Evolutionary conservation across 1,139 yeast genomes (phyloP).

Genomic region (Hanseniaspora gamundiae): DNA sequence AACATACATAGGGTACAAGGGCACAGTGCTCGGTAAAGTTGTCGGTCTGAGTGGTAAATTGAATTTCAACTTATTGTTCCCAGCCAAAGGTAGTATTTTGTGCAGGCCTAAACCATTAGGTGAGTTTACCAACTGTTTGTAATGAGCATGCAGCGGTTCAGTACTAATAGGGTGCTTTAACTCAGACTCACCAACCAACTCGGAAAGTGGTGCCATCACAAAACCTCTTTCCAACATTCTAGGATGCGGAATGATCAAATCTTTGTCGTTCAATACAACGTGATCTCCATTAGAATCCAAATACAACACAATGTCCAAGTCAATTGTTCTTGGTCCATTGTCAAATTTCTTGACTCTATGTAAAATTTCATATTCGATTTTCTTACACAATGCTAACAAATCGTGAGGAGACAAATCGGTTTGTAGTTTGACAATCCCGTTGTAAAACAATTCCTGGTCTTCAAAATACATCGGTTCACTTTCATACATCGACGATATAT

Average conservation of each 20-base stretch:
- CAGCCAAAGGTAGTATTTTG: conserved; percentile 3
- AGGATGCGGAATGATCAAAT: conserved; percentile 71
- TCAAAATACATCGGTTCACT: conserved; percentile 86
- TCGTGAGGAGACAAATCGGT: conserved; percentile 49
- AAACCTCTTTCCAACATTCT: conserved; percentile 82
- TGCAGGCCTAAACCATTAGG: conserved; percentile 10
- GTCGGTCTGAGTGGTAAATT: conserved; percentile 1
- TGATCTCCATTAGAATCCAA: conserved; percentile 17
- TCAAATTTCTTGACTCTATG: conserved; percentile 67
- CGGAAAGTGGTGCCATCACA: conserved; percentile 82
- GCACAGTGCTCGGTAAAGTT: conserved; percentile 17
- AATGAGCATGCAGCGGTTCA: conserved; percentile 60
- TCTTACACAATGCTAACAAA: conserved; percentile 49
- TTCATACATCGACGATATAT: conserved; percentile 69
- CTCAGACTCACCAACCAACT: conserved; percentile 48
- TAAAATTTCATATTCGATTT: conserved; percentile 62
- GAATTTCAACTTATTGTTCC: not conserved
- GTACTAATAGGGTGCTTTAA: conserved; percentile 71
- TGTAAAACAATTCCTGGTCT: conserved; percentile 73
- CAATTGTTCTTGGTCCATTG: conserved; percentile 88
- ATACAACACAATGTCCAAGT: conserved; percentile 71
- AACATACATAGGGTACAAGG: conserved; percentile 62
- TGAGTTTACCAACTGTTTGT: conserved; percentile 40
- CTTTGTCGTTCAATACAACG: conserved; percentile 33
- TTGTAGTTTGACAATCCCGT: conserved; percentile 65